These are phyloP conservation scores for Boechera divaricarpa DNA, from an alignment of 345 rosid genomes.

Conservation along the genomic window DNA sequence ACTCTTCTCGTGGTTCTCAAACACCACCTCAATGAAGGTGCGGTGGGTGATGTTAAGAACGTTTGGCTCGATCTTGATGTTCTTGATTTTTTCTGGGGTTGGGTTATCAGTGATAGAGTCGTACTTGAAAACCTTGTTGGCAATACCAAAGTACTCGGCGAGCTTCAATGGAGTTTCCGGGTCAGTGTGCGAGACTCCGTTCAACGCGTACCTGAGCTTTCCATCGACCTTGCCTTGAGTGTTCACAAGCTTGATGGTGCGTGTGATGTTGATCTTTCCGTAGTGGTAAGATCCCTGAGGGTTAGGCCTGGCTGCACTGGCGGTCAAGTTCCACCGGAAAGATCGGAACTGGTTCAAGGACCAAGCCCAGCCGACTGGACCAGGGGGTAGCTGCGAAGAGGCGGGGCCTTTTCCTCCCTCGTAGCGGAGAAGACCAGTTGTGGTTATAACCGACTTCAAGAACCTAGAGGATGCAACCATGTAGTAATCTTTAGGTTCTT, in stretches of 20 bases:
- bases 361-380: conserved; percentile 78
- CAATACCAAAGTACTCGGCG: conserved; percentile 62
- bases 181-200: conserved; percentile 65
- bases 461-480: conserved; percentile 72
- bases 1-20: conserved; percentile 78
- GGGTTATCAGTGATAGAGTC: conserved; percentile 54
- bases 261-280: conserved; percentile 67
- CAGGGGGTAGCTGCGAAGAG: conserved; percentile 52
- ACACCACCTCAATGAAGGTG: conserved; percentile 69
- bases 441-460: conserved; percentile 42
- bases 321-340: conserved; percentile 79
- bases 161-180: conserved; percentile 67
- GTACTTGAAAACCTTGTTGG: conserved; percentile 64
- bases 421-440: conserved; percentile 60
- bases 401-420: conserved; percentile 52
- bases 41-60: conserved; percentile 72
- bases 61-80: conserved; percentile 48
- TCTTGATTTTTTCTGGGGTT: conserved; percentile 31
- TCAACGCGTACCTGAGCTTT: conserved; percentile 66
- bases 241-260: conserved; percentile 66
- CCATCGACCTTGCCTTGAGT: conserved; percentile 52
- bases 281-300: conserved; percentile 88
- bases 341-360: conserved; percentile 77
- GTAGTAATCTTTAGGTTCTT: conserved; percentile 62
- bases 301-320: conserved; percentile 85